Evolutionary conservation across 768 basidiomycete species (phyloP), one percentile per base, ranked within the genome.

Genomic region (Pleurotus platypus): DNA sequence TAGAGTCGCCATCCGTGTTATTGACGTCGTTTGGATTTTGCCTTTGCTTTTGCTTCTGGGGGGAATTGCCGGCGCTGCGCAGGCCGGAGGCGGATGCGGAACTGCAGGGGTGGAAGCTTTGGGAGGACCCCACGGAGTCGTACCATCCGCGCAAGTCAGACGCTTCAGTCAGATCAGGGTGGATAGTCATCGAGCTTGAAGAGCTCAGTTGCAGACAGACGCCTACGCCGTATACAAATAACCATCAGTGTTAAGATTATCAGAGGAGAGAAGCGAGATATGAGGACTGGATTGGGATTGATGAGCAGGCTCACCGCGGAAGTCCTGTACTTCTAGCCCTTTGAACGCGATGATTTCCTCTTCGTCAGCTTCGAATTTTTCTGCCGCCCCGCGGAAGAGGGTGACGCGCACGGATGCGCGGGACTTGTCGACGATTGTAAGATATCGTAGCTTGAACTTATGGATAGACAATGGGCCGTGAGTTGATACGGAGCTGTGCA

Each of bases 121-220:
- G 37, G 2, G 35, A 24, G 15, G 39, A 7, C 9, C 51, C 51
- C n/a, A 26, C 3, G 0, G 51, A 12, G 51, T 42, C 30, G 18
- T 54, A 54, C 51, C 51, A 54, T n/a, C 24, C 30, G 22, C 39
- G 51, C n/a, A 54, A 22, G 38, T 54, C 51, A 15, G 16, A 40
- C 4, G 51, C 15, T 26, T 54, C 51, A 2, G 15, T n/a, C 37
- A 42, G 9, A 37, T 42, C 51, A 5, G 51, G 51, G 16, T 42
- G 20, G 24, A 40, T 40, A 4, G 6, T 18, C 51, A 54, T 48
- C 7, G 18, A 20, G 24, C 46, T 40, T n/a, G 39, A 40, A 15
- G 49, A 15, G 15, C 11, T 35, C 35, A 30, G 30, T 7, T n/a
- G n/a, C 13, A 37, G 30, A 26, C n/a, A 30, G 49, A 50, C 26